Conservation (phyloP, 73 alveolate species). For the Paramecium sexaurelia region DNA sequence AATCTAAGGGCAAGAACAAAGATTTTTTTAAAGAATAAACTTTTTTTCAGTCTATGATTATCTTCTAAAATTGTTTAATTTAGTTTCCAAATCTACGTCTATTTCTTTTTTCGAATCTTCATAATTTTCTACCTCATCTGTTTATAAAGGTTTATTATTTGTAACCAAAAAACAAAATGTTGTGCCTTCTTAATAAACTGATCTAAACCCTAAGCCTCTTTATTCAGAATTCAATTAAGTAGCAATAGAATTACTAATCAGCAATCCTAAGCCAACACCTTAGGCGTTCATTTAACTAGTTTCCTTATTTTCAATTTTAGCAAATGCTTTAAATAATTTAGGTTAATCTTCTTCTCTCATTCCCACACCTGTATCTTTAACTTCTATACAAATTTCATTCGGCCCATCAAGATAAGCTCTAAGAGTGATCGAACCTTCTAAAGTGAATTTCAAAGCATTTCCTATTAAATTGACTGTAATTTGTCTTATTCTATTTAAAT, state of each 20-base stretch:
- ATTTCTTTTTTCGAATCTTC: slow-evolving; percentile 12
- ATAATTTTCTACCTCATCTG: slow-evolving; percentile 25
- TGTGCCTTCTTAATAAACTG: slow-evolving; percentile 4
- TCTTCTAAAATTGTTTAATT: slow-evolving; percentile 15
- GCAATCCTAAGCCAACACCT: slow-evolving; percentile 47
- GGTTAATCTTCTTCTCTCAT: slow-evolving; percentile 70
- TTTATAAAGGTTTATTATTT: neutral
- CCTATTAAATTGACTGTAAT: slow-evolving; percentile 66
- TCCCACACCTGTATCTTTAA: slow-evolving; percentile 73
- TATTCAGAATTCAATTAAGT: neutral
- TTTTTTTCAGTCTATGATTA: neutral
- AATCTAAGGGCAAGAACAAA: neutral
- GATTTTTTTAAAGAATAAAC: neutral
- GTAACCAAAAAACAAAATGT: slow-evolving; percentile 12
- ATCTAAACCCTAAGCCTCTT: slow-evolving; percentile 42
- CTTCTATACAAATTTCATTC: slow-evolving; percentile 45
- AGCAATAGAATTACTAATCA: slow-evolving; percentile 38
- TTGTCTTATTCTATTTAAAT: slow-evolving; percentile 62
- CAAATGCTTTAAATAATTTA: slow-evolving; percentile 66
- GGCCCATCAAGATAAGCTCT: slow-evolving; percentile 20
- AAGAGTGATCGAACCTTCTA: slow-evolving; percentile 60
- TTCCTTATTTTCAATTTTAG: slow-evolving; percentile 58
- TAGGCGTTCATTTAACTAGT: slow-evolving; percentile 21
- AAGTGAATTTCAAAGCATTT: slow-evolving; percentile 68
- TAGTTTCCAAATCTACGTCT: neutral